Base-by-base conservation (phyloP, 306 rosid genomes). In the Dicorynia guianensis region DNA sequence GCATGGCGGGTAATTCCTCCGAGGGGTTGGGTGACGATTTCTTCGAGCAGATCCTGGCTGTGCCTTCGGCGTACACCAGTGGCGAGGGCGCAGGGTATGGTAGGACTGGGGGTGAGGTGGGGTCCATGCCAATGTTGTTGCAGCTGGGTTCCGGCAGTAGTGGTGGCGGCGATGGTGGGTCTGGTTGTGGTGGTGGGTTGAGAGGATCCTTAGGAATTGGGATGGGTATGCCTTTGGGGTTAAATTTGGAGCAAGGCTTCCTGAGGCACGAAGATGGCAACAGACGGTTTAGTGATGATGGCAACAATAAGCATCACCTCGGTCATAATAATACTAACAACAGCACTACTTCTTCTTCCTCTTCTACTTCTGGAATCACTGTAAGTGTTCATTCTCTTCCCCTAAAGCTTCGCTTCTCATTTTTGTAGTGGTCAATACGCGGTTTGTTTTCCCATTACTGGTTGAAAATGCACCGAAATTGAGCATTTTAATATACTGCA, bases 11-110 rank as follows among this genome's bases (percentile, higher is more conserved):
- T 20, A 89, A 88, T 74, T 79, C 85, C 12, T 84, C 91, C 8
- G 93, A 90, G 80, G 92, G 96, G 7, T 83, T 92, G 38, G 92
- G 92, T 1, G 99, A 96, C 46, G 97, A 92, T 85, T 92, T 92
- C 83, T 82, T 92, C 18, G 97, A 92, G 80, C 93, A 96, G 97
- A 96, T 96, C 82, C 49, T 92, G 46, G 85, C 93, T 0, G 97
- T 79, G 57, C 93, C 91, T 7, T 80, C 88, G 7, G 4, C 76
- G 2, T 84, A 84, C 20, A 34, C 69, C 58, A 79, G 38, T 14
- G 63, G 72, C 4, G 87, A 78, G 30, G 30, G 30, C 3, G 44
- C 65, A 5, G 81, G 76, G 30, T 80, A 79, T 43, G 83, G 81
- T 19, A 57, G 38, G 14, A 20, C 70, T 1, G 81, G 80, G n/a